Evolutionary conservation across 2,329 filamentous ascomycete genomes (phyloP).

Genomic region (Tolypocladium endophyticum): DNA sequence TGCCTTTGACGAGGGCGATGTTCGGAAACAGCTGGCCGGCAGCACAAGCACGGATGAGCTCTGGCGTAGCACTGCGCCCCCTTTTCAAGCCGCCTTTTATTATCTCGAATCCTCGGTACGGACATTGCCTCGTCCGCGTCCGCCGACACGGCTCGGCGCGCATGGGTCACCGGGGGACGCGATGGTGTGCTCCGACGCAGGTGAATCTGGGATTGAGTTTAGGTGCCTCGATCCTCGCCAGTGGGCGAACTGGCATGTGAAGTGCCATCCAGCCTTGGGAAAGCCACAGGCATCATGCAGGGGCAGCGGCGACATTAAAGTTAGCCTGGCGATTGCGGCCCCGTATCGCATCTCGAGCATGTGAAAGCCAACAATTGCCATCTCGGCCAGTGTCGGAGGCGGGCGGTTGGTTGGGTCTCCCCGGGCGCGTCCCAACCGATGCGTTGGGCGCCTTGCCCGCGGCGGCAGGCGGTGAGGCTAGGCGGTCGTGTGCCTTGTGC

Average conservation of each 20-base stretch:
- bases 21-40: too few relatives aligned
- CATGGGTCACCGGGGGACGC: background rate
- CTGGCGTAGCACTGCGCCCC: too few relatives aligned
- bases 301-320: background rate
- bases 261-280: background rate
- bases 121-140: background rate
- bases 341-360: background rate
- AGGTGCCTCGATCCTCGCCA: background rate
- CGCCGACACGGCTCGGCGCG: background rate
- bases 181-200: background rate
- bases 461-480: slow-evolving; percentile 10
- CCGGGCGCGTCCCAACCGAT: background rate
- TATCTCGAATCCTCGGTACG: background rate
- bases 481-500: background rate
- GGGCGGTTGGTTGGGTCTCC: background rate
- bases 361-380: slow-evolving; percentile 1
- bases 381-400: slow-evolving; percentile 5
- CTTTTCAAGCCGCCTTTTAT: too few relatives aligned
- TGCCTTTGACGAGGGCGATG: too few relatives aligned
- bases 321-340: background rate
- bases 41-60: too few relatives aligned
- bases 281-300: background rate
- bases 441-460: slow-evolving; percentile 7
- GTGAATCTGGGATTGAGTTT: background rate
- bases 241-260: background rate